Base-by-base conservation (phyloP, 768 basidiomycete species). In the Hypholoma fasciculare region DNA sequence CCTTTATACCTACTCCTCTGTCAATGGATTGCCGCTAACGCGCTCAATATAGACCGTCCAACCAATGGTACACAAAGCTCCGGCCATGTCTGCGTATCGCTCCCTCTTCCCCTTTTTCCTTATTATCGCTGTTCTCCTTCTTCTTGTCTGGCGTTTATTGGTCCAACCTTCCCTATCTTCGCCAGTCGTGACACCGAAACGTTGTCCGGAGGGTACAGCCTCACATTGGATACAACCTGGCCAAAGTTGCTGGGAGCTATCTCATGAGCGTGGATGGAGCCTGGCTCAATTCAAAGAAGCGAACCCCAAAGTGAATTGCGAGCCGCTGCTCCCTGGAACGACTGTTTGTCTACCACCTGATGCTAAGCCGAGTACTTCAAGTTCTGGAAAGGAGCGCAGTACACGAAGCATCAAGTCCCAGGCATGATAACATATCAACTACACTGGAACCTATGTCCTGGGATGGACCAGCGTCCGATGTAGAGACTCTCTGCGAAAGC, bases 31-130 rank as follows among this genome's bases (percentile, higher is more conserved):
- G 30, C 34, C 23, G 11, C 27, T 23, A 14, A 30, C 37, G 20
- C 48, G 52, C 56, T 37, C 49, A 34, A 46, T 48, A n/a, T 54
- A 17, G 20, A 34, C 34, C 44, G 54, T 7, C n/a, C 34, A 54
- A 46, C 37, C 39, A 56, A 42, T 52, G 11, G n/a, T 52, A 55
- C 53, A 17, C 23, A 19, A 59, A 34, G 30, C 30, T 34, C 30
- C 30, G 6, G 30, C 30, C 30, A 65, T 75, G n/a, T 67, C 71
- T 9, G 75, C 83, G 6, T 88, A 88, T 64, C 80, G 82, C 20
- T 79, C 84, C 0, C 76, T 90, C 7, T 85, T 87, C 65, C 88
- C 88, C 7, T 90, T 89, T 74, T 86, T 89, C 75, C 83, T 90
- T 57, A 79, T 88, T 49, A 79, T 89, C 43, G 83, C 81, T 11